A percentile compares a stretch with the other conserved stretches of the same genome.
Conservation (phyloP, 2,329 filamentous ascomycete species). For the Chaetomium globosum region DNA sequence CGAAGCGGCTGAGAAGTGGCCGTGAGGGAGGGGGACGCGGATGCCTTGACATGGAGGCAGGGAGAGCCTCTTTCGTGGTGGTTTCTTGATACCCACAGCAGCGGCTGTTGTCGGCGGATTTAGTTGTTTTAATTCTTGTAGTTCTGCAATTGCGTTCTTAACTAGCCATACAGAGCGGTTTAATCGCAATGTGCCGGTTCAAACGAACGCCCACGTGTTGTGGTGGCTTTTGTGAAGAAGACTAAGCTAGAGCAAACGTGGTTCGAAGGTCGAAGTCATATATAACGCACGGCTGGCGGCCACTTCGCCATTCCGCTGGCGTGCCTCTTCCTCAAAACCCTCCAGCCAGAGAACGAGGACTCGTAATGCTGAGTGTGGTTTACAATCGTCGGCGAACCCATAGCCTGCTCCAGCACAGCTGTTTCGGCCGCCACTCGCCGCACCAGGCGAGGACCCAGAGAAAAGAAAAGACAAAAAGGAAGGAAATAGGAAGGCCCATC, state of each 20-base stretch:
- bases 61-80: not conserved
- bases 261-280: not conserved
- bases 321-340: not conserved
- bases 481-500: not conserved
- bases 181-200: not conserved
- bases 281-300: not conserved
- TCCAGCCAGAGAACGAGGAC: not conserved
- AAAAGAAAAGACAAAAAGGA: not conserved
- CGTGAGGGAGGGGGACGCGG: not conserved
- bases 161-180: not conserved
- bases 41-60: not conserved
- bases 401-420: not conserved
- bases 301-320: not conserved
- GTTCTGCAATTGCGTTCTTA: not conserved
- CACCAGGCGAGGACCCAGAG: not conserved
- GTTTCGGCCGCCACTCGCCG: not conserved
- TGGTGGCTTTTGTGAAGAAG: not conserved
- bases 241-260: not conserved
- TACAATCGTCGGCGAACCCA: not conserved
- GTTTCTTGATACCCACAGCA: slow-evolving; percentile 16
- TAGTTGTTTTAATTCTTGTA: not conserved
- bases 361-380: not conserved
- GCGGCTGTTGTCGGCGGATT: not conserved
- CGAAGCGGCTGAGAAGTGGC: not conserved
- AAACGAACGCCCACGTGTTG: not conserved